Conservation (phyloP, 2,329 filamentous ascomycete genomes). For the Fusarium pseudocircinatum region DNA sequence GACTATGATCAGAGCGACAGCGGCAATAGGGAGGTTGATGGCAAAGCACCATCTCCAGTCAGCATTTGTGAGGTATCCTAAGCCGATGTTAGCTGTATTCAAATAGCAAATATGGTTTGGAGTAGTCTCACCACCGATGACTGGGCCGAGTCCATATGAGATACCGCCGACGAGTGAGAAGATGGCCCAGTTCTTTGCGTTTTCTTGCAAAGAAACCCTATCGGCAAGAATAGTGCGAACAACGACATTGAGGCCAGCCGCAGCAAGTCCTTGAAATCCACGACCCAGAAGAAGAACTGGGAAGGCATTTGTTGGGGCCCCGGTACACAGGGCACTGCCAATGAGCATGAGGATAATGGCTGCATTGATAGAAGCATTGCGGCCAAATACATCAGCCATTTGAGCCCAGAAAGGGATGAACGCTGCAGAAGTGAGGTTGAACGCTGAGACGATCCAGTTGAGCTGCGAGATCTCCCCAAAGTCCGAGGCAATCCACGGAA, state of each 20-base stretch:
- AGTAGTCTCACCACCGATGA: slow-evolving; percentile 60
- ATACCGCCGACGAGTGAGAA: slow-evolving; percentile 69
- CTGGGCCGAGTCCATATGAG: slow-evolving; percentile 69
- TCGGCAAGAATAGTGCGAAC: slow-evolving; percentile 72
- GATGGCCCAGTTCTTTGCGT: slow-evolving; percentile 69
- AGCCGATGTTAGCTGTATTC: slow-evolving; percentile 1
- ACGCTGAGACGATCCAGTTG: slow-evolving; percentile 76
- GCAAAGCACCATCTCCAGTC: slow-evolving; percentile 76
- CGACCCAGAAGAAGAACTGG: slow-evolving; percentile 70
- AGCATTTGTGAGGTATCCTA: slow-evolving; percentile 60
- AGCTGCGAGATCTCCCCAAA: slow-evolving; percentile 68
- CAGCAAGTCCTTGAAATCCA: slow-evolving; percentile 69
- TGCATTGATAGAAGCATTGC: slow-evolving; percentile 66
- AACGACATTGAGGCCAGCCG: slow-evolving; percentile 68
- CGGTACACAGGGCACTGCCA: slow-evolving; percentile 70
- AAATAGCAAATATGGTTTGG: no score
- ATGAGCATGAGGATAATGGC: slow-evolving; percentile 66
- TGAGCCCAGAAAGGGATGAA: slow-evolving; percentile 75
- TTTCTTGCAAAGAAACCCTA: slow-evolving; percentile 68
- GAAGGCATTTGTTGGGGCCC: slow-evolving; percentile 63
- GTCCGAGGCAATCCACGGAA: slow-evolving; percentile 68
- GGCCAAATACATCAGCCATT: slow-evolving; percentile 71
- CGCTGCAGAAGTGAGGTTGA: slow-evolving; percentile 72
- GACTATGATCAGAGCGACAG: slow-evolving; percentile 61
- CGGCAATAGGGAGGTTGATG: slow-evolving; percentile 67